These are phyloP conservation scores for Discostella stelligera DNA, from an alignment of 352 stramenopile genomes.

Conservation along the genomic window DNA sequence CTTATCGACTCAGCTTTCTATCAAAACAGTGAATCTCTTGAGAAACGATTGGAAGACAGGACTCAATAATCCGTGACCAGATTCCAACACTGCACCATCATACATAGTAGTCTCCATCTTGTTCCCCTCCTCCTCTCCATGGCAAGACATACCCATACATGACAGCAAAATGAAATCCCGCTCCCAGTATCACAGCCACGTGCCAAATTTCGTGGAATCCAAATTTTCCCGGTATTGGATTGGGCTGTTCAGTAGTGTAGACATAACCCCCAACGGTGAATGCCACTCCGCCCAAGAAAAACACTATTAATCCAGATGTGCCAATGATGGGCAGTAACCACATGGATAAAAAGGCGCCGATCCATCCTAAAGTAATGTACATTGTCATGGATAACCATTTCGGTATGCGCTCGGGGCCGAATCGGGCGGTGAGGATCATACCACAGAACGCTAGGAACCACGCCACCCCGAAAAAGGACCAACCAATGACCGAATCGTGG, in stretches of 20 bases:
- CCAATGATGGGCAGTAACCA: conserved; percentile 52
- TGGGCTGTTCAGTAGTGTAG: conserved; percentile 58
- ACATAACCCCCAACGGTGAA: conserved; percentile 69
- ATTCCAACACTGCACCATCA: not conserved
- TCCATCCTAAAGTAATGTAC: conserved; percentile 76
- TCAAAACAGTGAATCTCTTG: too few relatives aligned
- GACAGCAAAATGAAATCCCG: conserved; percentile 58
- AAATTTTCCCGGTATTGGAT: conserved; percentile 66
- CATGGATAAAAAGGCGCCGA: conserved; percentile 60
- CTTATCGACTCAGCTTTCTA: too few relatives aligned
- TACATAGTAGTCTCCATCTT: not conserved
- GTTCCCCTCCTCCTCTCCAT: conserved; percentile 34
- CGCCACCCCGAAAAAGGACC: conserved; percentile 67
- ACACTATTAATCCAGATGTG: conserved; percentile 40
- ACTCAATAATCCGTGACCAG: too few relatives aligned
- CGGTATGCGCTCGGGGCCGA: conserved; percentile 52
- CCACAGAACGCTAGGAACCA: conserved; percentile 59
- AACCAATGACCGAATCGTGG: conserved; percentile 62
- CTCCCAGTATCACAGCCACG: conserved; percentile 59
- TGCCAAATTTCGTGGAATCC: conserved; percentile 81
- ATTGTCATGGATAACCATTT: conserved; percentile 76
- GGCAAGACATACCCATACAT: conserved; percentile 72
- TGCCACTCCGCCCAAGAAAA: conserved; percentile 57
- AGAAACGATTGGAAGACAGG: too few relatives aligned
- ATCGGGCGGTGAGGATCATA: conserved; percentile 53